Conservation (phyloP, 139 green algal genomes). For the Diplosphaera chodatii region DNA sequence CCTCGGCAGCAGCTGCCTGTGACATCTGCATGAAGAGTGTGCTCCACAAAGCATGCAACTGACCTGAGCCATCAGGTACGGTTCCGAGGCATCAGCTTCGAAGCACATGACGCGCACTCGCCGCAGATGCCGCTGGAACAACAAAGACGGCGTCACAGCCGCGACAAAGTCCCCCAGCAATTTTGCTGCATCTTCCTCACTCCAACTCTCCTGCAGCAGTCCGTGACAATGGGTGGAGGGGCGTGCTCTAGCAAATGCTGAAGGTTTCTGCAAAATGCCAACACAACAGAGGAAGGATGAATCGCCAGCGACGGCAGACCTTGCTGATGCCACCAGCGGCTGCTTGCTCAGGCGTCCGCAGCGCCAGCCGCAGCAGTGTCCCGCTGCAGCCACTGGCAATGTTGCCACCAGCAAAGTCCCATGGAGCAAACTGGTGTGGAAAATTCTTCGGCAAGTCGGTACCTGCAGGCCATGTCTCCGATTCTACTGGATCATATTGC, state of each 20-base stretch:
- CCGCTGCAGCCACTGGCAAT: background rate
- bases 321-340: background rate
- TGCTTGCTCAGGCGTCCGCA: slow-evolving; percentile 24
- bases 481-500: no score
- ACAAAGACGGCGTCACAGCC: slow-evolving; percentile 10
- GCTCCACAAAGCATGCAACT: no score
- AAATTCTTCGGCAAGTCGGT: slow-evolving; percentile 41
- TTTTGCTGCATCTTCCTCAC: slow-evolving; percentile 14
- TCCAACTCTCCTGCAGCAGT: slow-evolving; percentile 20
- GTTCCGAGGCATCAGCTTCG: background rate
- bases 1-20: no score
- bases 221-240: no score
- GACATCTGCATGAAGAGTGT: no score
- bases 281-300: no score
- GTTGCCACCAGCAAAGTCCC: slow-evolving; percentile 9
- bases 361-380: slow-evolving; percentile 50
- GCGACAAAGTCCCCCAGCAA: slow-evolving; percentile 1
- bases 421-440: slow-evolving; percentile 40
- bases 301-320: no score
- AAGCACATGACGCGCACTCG: background rate
- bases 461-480: background rate
- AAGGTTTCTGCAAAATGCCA: no score
- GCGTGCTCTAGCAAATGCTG: no score
- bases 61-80: background rate
- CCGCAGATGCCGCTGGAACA: slow-evolving; percentile 6